Conservation (phyloP, 306 rosid species). For the Vigna angularis region DNA sequence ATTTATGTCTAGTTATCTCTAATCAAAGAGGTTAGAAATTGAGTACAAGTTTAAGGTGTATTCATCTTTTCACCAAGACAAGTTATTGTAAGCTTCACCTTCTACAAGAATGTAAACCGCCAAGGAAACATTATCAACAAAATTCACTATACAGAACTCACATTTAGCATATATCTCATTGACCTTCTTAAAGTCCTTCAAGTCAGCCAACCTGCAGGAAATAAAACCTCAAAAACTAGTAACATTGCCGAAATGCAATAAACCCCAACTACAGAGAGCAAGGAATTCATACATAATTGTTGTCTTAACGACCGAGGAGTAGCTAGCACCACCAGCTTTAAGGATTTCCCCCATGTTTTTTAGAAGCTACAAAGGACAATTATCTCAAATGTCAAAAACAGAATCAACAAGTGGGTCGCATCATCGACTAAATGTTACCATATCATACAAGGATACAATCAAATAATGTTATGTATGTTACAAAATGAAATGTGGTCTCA, state of each 20-base stretch:
- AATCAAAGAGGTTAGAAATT: neutral
- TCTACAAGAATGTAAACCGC: neutral
- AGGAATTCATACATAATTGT: conserved; percentile 70
- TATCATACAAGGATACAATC: neutral
- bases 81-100: neutral
- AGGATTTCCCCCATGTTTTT: conserved; percentile 90
- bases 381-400: neutral
- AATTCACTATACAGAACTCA: conserved; percentile 52
- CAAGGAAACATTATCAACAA: conserved; percentile 2
- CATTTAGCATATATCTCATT: conserved; percentile 91
- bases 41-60: neutral
- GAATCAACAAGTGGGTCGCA: neutral
- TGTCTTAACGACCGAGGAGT: conserved; percentile 83
- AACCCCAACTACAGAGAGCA: neutral
- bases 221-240: conserved; percentile 34
- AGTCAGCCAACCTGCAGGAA: conserved; percentile 86
- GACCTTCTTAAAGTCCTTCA: conserved; percentile 89
- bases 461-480: neutral
- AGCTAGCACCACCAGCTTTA: conserved; percentile 77
- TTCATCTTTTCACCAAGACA: neutral
- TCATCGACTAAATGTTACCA: neutral
- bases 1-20: neutral
- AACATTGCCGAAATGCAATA: conserved; percentile 3
- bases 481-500: neutral
- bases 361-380: conserved; percentile 58